Percentiles rank a stretch among this genome's conserved stretches.
Evolutionary conservation across 208 protist species (phyloP).

Genomic region (Acanthamoeba sp.): DNA sequence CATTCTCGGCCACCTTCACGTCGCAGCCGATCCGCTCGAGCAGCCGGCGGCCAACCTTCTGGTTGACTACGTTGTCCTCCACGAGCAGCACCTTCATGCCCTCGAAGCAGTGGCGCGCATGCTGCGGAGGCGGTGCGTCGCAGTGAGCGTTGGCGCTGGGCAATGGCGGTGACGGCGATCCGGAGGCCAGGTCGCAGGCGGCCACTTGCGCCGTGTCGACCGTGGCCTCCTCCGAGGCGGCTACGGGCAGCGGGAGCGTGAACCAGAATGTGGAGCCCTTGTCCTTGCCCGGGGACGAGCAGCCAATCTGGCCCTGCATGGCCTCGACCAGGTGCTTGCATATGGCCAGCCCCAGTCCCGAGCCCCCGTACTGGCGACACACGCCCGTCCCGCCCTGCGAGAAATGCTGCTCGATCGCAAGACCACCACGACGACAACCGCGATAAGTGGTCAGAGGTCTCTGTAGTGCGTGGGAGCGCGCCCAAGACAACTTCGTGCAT

Average conservation of each 20-base stretch:
- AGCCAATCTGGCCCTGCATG: conserved; percentile 79
- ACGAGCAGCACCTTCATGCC: conserved; percentile 54
- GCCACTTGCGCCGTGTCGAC: neutral
- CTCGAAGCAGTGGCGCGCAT: neutral
- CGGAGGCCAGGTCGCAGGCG: neutral
- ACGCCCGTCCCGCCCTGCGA: conserved; percentile 14
- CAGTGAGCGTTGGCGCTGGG: neutral
- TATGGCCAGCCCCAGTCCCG: conserved; percentile 74
- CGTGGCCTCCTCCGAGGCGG: neutral
- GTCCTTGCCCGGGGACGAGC: conserved; percentile 33
- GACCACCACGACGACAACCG: neutral
- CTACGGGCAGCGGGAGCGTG: conserved; percentile 51
- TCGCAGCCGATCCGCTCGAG: conserved; percentile 47
- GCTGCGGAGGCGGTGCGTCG: neutral
- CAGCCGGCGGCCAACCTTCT: conserved; percentile 42
- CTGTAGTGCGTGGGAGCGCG: neutral
- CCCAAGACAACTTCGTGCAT: neutral
- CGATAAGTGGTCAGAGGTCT: neutral
- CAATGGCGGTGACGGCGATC: neutral
- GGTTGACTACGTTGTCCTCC: conserved; percentile 68
- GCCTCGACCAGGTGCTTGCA: conserved; percentile 78
- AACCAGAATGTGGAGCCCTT: conserved; percentile 81
- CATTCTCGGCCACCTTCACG: conserved; percentile 53
- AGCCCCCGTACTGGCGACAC: conserved; percentile 77
- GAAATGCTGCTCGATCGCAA: too few species aligned